Conservation (phyloP, 352 stramenopile genomes). For the Globisporangium heterothallicum region DNA sequence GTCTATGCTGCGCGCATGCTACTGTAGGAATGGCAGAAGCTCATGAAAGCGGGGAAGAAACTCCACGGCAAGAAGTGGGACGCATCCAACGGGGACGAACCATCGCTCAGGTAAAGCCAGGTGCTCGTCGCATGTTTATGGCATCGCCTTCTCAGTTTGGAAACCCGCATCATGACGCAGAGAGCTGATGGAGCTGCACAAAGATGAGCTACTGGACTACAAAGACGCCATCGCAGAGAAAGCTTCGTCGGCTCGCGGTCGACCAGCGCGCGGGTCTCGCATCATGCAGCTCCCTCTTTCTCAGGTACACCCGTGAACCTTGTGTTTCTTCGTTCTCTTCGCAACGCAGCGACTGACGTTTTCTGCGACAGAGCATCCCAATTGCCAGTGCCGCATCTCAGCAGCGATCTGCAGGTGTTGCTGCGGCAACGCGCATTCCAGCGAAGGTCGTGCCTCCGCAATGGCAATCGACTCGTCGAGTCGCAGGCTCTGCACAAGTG, state of each 20-base stretch:
- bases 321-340: neutral
- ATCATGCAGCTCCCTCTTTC: conserved; percentile 17
- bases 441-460: conserved; percentile 27
- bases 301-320: neutral
- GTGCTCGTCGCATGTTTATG: too few relatives aligned
- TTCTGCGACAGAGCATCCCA: neutral
- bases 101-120: conserved; percentile 30
- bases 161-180: conserved; percentile 12
- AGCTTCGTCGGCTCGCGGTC: neutral
- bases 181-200: conserved; percentile 67
- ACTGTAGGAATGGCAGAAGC: conserved; percentile 50
- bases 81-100: conserved; percentile 24
- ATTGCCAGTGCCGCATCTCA: neutral
- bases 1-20: neutral
- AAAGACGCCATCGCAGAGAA: conserved; percentile 26
- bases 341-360: neutral
- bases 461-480: conserved; percentile 57
- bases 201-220: conserved; percentile 63
- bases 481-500: conserved; percentile 16
- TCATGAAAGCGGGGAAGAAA: conserved; percentile 62
- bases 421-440: conserved; percentile 3
- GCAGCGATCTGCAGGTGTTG: neutral
- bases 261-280: neutral
- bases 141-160: neutral
- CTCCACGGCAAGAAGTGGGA: conserved; percentile 63